Base-by-base conservation (phyloP, 2,329 filamentous ascomycete genomes). In the Aspergillus sp. region DNA sequence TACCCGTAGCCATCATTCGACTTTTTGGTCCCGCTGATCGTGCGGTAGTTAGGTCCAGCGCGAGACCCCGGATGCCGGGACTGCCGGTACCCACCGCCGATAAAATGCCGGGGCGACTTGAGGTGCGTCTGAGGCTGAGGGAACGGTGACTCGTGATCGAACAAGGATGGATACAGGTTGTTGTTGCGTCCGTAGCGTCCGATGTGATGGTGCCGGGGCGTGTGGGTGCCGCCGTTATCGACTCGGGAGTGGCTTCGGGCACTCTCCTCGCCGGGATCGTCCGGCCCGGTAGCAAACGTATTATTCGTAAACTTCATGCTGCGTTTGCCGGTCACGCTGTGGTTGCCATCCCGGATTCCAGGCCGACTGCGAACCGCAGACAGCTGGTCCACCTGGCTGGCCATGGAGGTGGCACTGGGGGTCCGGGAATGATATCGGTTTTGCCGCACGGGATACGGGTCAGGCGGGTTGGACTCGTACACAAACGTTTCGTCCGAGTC, bases 401-500 rank as follows among this genome's bases (percentile, higher is more conserved):
- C 82, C 68, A 86, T 82, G 11, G 94, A 98, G 3, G 94, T 96
- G 47, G 92, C 90, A 76, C 93, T 98, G 6, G 95, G 95, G 1
- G 95, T 99, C 64, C 95, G 87, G 19, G 94, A 98, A 77, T 98
- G 94, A 75, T 94, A 92, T 62, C 92, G 86, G 64, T 87, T 85
- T 54, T 91, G 90, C 54, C 84, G 80, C 42, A 71, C 66, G 30
- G 83, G 77, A 59, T 75, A 81, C 23, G 82, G 80, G 66, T 88
- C 86, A 13, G 84, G 83, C 8, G 94, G 95, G 71, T 99, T 99
- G 25, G 95, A 98, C 76, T 99, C 95, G 78, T 99, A 99, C 15
- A 99, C 95, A 76, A 98, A 99, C 0, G 95, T 98, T 77, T 98
- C 95, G 71, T 97, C 95, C 1, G 94, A 98, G 75, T 99, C 95